These are phyloP conservation scores for Zoysia matrella DNA, from an alignment of 202 grass and related monocot genomes.

Conservation along the genomic window DNA sequence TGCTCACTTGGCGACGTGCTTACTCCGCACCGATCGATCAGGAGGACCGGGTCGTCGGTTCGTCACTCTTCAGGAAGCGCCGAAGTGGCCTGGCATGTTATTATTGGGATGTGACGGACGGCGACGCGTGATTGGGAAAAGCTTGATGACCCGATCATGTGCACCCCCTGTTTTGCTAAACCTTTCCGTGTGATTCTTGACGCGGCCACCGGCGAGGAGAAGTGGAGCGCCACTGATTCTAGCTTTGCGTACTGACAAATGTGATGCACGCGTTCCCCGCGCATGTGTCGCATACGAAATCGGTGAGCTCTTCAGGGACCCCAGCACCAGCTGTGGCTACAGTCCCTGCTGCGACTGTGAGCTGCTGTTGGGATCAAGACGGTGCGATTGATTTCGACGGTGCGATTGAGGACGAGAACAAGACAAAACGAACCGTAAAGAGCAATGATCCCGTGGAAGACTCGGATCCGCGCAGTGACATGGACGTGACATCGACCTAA, in stretches of 20 bases:
- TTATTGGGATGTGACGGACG: neutral
- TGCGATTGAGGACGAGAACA: conserved; percentile 31
- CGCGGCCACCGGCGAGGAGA: conserved; percentile 4
- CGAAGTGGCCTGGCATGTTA: neutral
- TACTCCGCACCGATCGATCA: neutral
- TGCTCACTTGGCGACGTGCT: neutral
- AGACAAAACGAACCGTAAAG: conserved; percentile 15
- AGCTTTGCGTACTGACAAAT: neutral
- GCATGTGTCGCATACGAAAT: neutral
- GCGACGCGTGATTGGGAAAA: conserved; percentile 26
- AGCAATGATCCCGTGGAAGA: conserved; percentile 29
- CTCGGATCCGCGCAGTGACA: conserved; percentile 29
- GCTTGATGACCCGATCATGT: conserved; percentile 20
- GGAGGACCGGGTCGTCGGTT: neutral
- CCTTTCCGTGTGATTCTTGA: conserved; percentile 30
- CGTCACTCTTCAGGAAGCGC: no score
- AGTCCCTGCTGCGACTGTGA: no score
- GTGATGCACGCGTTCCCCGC: neutral
- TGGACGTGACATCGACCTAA: conserved; percentile 31
- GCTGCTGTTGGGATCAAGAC: conserved; percentile 6
- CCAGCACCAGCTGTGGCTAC: neutral
- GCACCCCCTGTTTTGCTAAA: conserved; percentile 24
- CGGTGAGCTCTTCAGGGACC: neutral
- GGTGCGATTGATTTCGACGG: neutral
- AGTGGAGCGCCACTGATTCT: no score